phyloP scores from a whole-genome alignment of 2,329 filamentous ascomycete species.

The Corynespora cassiicola region DNA sequence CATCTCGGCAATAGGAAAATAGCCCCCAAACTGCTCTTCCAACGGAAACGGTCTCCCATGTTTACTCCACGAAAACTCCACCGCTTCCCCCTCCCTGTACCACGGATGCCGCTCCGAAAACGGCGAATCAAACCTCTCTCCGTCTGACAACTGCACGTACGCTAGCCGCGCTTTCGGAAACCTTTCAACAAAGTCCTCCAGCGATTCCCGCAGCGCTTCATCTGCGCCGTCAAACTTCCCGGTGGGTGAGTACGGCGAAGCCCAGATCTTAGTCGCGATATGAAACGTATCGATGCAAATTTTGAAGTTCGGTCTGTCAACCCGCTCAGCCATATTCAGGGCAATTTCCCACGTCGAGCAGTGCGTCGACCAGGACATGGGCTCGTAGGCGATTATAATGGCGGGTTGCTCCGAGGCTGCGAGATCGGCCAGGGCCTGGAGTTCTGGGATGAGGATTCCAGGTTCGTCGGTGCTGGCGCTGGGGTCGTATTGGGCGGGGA shows the following conservation, averaged over 20 bases:
- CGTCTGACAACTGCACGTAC: conserved; percentile 15
- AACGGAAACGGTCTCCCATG: conserved; percentile 15
- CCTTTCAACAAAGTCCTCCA: conserved; percentile 2
- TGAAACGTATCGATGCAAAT: conserved; percentile 79
- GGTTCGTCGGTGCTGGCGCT: conserved; percentile 32
- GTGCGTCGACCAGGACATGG: conserved; percentile 71
- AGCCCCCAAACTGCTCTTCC: conserved; percentile 14
- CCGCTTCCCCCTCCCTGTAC: conserved; percentile 9
- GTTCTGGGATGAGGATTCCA: conserved; percentile 63
- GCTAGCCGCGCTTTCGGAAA: conserved; percentile 10
- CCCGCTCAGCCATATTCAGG: conserved; percentile 68
- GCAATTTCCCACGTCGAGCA: conserved; percentile 72
- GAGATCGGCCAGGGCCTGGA: conserved; percentile 69
- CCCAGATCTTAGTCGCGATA: conserved; percentile 50
- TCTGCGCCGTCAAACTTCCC: conserved; percentile 16
- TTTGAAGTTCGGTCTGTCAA: conserved; percentile 73
- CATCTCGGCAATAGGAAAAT: conserved; percentile 13
- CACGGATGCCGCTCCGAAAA: conserved; percentile 12
- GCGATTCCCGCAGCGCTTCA: neutral
- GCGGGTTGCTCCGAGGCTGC: conserved; percentile 61
- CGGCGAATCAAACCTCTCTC: conserved; percentile 8
- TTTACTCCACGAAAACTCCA: conserved; percentile 17
- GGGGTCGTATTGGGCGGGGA: conserved; percentile 13
- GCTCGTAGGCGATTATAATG: conserved; percentile 74
- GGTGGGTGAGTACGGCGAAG: conserved; percentile 8